These are phyloP conservation scores for Penicillium nordicum DNA, from an alignment of 2,329 filamentous ascomycete species.

Conservation along the genomic window DNA sequence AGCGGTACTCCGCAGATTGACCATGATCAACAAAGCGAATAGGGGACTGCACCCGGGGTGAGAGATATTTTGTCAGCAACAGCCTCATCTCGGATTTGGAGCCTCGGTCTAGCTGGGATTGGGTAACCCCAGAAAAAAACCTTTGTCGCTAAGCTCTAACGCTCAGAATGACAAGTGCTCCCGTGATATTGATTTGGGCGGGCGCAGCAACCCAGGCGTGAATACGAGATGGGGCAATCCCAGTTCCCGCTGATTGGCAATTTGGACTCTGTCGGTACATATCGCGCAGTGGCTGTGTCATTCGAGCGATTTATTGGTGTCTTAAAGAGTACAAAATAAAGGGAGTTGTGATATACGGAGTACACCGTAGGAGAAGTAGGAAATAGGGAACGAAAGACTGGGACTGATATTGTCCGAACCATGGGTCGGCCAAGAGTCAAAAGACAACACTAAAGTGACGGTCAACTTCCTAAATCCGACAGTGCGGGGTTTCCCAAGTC, in stretches of 20 bases:
- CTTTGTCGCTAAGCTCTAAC: not conserved
- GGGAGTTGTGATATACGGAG: not conserved
- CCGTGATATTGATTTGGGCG: conserved; percentile 9
- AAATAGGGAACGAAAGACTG: not conserved
- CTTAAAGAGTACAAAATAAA: not conserved
- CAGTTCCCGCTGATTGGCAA: conserved; percentile 12
- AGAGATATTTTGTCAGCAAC: conserved; percentile 14
- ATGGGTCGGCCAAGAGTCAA: not conserved
- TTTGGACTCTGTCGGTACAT: not conserved
- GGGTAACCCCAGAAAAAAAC: not conserved
- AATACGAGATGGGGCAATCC: conserved; percentile 18
- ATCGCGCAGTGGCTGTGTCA: conserved; percentile 13
- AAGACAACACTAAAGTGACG: not conserved
- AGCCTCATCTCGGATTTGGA: conserved; percentile 15
- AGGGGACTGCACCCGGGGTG: not conserved
- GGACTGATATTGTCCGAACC: not conserved
- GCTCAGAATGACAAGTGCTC: conserved; percentile 4
- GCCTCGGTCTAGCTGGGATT: conserved; percentile 8
- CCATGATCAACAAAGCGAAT: not conserved
- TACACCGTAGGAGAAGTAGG: not conserved
- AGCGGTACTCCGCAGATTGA: not conserved
- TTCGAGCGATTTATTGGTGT: not conserved
- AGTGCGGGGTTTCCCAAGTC: not conserved
- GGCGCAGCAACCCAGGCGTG: conserved; percentile 10
- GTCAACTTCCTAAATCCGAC: too few species aligned